phyloP scores from a whole-genome alignment of 257 asterid species.

The Solanum piurae region DNA sequence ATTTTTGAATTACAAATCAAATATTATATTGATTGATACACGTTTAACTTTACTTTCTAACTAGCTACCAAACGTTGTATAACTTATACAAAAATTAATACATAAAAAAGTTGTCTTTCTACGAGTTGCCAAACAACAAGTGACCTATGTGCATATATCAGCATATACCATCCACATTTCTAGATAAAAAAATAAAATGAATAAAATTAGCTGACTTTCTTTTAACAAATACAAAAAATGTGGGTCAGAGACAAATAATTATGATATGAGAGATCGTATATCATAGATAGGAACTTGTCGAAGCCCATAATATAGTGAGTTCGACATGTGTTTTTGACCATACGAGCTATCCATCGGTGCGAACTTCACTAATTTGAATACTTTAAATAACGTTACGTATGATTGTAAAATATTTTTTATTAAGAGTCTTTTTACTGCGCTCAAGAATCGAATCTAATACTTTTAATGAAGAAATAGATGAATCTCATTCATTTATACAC shows the following conservation, averaged over 20 bases:
- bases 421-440: too few relatives aligned
- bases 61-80: background rate
- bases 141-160: background rate
- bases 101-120: background rate
- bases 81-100: too few relatives aligned
- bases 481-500: too few relatives aligned
- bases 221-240: background rate
- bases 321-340: background rate
- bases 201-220: background rate
- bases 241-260: background rate
- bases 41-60: background rate
- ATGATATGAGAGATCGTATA: too few relatives aligned
- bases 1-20: too few relatives aligned
- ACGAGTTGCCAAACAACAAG: background rate
- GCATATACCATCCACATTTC: background rate
- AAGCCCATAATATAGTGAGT: background rate
- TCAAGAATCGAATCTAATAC: too few relatives aligned
- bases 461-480: too few relatives aligned
- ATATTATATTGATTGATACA: background rate
- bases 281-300: background rate
- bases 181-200: too few relatives aligned
- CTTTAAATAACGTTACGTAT: too few relatives aligned
- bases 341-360: background rate
- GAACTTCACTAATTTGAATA: background rate
- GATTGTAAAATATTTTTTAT: too few relatives aligned